A percentile compares a stretch with the other conserved stretches of the same genome.
These are phyloP conservation scores for Stipa capillata DNA, from an alignment of 176 grass and related monocot species.

Conservation along the genomic window DNA sequence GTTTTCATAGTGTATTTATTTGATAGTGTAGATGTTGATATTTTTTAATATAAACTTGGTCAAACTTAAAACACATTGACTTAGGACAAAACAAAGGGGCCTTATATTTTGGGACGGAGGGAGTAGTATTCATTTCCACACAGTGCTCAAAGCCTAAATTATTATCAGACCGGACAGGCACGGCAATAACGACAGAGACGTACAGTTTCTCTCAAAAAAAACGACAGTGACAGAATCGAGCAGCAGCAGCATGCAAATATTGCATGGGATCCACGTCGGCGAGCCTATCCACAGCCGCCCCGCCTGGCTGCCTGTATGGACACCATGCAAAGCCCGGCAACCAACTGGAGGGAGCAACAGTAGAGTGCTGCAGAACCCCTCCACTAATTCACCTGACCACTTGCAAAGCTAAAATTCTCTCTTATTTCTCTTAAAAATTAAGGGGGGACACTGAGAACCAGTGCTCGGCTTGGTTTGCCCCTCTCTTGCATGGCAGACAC, in stretches of 20 bases:
- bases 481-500: too few relatives aligned
- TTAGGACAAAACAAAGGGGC: too few relatives aligned
- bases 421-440: too few relatives aligned
- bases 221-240: background rate
- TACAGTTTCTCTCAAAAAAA: background rate
- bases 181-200: background rate
- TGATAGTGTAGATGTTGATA: too few relatives aligned
- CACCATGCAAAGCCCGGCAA: background rate
- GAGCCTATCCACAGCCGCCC: constrained; percentile 22
- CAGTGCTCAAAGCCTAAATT: background rate
- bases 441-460: background rate
- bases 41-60: too few relatives aligned
- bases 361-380: background rate
- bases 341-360: too few relatives aligned
- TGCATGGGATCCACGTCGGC: constrained; percentile 5
- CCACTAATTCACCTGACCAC: too few relatives aligned
- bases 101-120: too few relatives aligned
- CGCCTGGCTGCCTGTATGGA: background rate
- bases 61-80: too few relatives aligned
- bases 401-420: background rate
- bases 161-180: background rate
- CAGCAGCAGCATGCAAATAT: background rate
- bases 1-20: too few relatives aligned
- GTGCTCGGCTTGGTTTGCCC: background rate
- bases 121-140: too few relatives aligned